Base-by-base conservation (phyloP, 106 monocot species). In the Dactylorhiza incarnata region DNA sequence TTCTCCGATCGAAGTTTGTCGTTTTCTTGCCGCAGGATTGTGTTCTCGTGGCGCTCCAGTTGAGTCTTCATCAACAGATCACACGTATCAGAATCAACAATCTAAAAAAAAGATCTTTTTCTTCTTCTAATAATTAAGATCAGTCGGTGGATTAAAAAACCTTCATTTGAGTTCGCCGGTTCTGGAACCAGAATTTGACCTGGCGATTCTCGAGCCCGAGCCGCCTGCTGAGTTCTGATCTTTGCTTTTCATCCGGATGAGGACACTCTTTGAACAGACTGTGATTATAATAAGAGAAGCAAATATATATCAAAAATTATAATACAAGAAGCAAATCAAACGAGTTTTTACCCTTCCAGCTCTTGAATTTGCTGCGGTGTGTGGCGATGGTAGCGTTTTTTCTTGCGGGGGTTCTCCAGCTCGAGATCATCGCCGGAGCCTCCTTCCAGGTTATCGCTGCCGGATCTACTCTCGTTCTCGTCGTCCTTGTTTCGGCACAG, bases 351-450 rank as follows among this genome's bases (percentile, higher is more conserved):
- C 95, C 87, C 71, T 84, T 96, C 95, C 6, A 96, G 92, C 75
- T 93, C 90, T 78, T 89, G 93, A 83, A 97, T 97, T 59, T 97
- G 96, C 56, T 84, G 86, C 58, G 96, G 93, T 22, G 93, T 93
- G 81, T 97, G 96, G 49, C 96, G 93, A 70, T 91, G 90, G 75
- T 91, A 97, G 15, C 89, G 70, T 84, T 93, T 93, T 89, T 85
- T 97, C 72, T 77, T 82, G 71, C 84, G 80, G 20, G 94, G 85
- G 58, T 91, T 81, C 11, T 83, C 82, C 7, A 49, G 84, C 9
- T 91, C 90, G 4, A 82, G 69, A 24, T 97, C 96, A 44, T 97
- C 96, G 7, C 87, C 95, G 3, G 89, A 89, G 10, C 82, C 82
- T 4, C 72, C 87, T 16, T 91, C 96, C 7, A 83, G 37, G 73